These are phyloP conservation scores for Trichoderma afroharzianum DNA, from an alignment of 2,329 filamentous ascomycete species.

Conservation along the genomic window DNA sequence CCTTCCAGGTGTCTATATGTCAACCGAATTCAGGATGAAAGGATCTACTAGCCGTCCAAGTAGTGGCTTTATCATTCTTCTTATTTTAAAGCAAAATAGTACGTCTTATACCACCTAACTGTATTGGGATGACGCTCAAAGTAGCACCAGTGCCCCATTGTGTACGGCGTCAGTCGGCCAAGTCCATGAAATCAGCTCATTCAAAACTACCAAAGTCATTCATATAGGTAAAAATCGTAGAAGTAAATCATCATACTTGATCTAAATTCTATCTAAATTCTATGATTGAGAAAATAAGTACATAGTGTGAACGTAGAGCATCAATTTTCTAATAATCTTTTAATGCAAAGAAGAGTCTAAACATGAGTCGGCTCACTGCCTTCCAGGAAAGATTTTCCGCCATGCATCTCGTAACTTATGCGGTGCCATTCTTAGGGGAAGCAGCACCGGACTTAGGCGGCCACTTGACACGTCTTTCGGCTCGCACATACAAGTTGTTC, in stretches of 20 bases:
- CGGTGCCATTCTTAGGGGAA: not conserved
- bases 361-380: not conserved
- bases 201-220: not conserved
- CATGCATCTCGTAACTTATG: not conserved
- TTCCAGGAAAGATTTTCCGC: not conserved
- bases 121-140: rapidly evolving
- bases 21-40: too few relatives aligned
- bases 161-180: not conserved
- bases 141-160: not conserved
- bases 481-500: conserved; percentile 36
- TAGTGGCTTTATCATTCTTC: too few relatives aligned
- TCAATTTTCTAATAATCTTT: not conserved
- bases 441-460: conserved; percentile 29
- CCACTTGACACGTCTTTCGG: conserved; percentile 48
- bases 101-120: too few relatives aligned
- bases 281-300: not conserved
- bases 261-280: not conserved
- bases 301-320: not conserved
- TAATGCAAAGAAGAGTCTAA: not conserved
- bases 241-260: not conserved
- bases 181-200: not conserved
- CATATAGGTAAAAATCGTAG: not conserved
- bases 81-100: too few relatives aligned
- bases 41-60: too few relatives aligned
- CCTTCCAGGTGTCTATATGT: too few relatives aligned